A percentile compares a stretch with the other conserved stretches of the same genome.
Conservation (phyloP, 371 early-diverging fungal species). For the Racocetra persica region DNA sequence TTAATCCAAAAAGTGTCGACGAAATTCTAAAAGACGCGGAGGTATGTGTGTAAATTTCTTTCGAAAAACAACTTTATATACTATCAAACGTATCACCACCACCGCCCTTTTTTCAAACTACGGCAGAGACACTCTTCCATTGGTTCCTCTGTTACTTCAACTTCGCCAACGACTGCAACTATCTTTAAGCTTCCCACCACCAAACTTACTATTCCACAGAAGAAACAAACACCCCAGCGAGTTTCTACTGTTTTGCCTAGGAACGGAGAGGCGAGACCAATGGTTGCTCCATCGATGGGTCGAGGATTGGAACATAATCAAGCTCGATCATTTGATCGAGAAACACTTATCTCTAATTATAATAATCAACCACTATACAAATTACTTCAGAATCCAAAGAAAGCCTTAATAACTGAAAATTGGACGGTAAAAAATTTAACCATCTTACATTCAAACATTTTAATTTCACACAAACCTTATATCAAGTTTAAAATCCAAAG, state of each 20-base stretch:
- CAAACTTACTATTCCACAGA: slow-evolving; percentile 26
- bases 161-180: not conserved
- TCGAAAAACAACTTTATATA: slow-evolving; percentile 43
- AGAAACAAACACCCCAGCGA: slow-evolving; percentile 33
- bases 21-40: slow-evolving; percentile 61
- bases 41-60: slow-evolving; percentile 48
- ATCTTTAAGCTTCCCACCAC: not conserved
- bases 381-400: slow-evolving; percentile 73
- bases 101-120: slow-evolving; percentile 13
- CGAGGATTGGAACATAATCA: slow-evolving; percentile 39
- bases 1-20: slow-evolving; percentile 66
- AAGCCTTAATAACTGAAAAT: slow-evolving; percentile 78
- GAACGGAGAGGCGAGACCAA: slow-evolving; percentile 48
- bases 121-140: slow-evolving; percentile 16
- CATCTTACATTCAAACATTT: not conserved
- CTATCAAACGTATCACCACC: slow-evolving; percentile 41
- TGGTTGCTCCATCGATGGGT: slow-evolving; percentile 4
- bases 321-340: slow-evolving; percentile 48
- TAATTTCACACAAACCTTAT: not conserved
- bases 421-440: slow-evolving; percentile 69
- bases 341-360: slow-evolving; percentile 59
- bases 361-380: slow-evolving; percentile 75
- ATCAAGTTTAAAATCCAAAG: slow-evolving; percentile 47
- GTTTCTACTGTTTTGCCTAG: slow-evolving; percentile 38
- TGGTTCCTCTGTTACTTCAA: not conserved